Evolutionary conservation across 306 rosid species (phyloP).

Genomic region (Aeschynomene evenia): DNA sequence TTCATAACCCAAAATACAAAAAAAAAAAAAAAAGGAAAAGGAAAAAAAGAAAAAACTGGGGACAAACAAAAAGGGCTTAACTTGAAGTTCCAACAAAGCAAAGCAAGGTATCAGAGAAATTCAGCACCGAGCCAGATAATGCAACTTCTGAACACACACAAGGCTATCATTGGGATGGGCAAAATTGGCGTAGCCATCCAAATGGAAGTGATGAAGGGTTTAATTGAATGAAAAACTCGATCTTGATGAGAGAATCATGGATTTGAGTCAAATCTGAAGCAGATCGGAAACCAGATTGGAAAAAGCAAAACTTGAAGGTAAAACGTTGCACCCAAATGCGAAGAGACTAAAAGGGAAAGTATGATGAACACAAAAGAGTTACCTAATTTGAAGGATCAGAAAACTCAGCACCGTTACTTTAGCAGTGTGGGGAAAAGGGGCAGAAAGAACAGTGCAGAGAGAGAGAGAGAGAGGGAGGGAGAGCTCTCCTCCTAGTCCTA

Average conservation of each 20-base stretch:
- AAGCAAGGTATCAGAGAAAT: conserved; percentile 30
- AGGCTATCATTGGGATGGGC: background rate
- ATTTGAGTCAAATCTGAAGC: conserved; percentile 42
- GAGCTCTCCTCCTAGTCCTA: conserved; percentile 26
- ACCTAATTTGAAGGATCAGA: conserved; percentile 61
- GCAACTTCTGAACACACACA: conserved; percentile 6
- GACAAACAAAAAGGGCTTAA: background rate
- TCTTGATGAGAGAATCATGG: conserved; percentile 44
- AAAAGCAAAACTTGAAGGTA: conserved; percentile 32
- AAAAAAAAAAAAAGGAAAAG: background rate
- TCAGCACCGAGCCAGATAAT: conserved; percentile 4
- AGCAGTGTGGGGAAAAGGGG: conserved; percentile 36
- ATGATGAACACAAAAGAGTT: conserved; percentile 43
- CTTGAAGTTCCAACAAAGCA: conserved; percentile 2
- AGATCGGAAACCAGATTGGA: conserved; percentile 63
- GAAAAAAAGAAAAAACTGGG: background rate
- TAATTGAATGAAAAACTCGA: conserved; percentile 52
- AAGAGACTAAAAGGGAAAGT: conserved; percentile 41
- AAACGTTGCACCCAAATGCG: conserved; percentile 19
- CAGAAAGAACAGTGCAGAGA: conserved; percentile 18
- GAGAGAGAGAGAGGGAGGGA: conserved; percentile 5
- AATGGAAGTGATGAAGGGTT: conserved; percentile 20
- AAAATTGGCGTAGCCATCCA: conserved; percentile 7
- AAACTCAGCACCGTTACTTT: conserved; percentile 45
- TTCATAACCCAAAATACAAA: background rate